Base-by-base conservation (phyloP, 805 yeast species). In the Wickerhamiella cacticola region DNA sequence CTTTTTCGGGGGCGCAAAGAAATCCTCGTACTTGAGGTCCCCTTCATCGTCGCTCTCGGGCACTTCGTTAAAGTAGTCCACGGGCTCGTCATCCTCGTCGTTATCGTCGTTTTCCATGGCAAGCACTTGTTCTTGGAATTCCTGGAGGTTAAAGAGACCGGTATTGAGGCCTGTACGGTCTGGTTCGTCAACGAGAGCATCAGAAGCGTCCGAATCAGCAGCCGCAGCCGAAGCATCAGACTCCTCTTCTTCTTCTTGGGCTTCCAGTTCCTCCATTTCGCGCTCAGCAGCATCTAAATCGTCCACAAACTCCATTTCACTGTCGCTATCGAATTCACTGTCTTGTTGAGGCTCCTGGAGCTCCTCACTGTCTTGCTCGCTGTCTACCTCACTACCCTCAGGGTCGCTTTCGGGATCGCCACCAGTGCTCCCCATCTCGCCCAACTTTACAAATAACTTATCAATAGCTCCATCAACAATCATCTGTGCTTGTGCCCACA, bases 401-500 rank as follows among this genome's bases (percentile, higher is more conserved):
- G n/a, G n/a, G n/a, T n/a, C n/a, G 26, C 52, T 63, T 19, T 58
- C 66, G 23, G 56, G 61, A 18, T 52, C 57, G 12, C 55, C 65
- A 16, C 49, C 36, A n/a, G n/a, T n/a, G n/a, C n/a, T n/a, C n/a
- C 36, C 36, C 59, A 18, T 50, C 59, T 60, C 58, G 59, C 29
- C 56, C 56, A 50, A 65, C 66, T 53, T 68, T 48, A 69, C 71
- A 59, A 83, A 60, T 29, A 86, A 64, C 38, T 72, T 70, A 42
- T 80, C 86, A 23, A 80, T 78, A 10, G 82, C 81, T 6, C 80
- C 81, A 50, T 87, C 96, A 33, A 86, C 68, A 16, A 89, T 80
- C 67, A 89, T 73, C 63, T 83, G 85, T 1, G 84, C 80, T 64
- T 89, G 97, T 48, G 89, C 94, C 86, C 89, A 89, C 0, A 92